Conservation (phyloP, 352 stramenopile species). For the Globisporangium canariense region DNA sequence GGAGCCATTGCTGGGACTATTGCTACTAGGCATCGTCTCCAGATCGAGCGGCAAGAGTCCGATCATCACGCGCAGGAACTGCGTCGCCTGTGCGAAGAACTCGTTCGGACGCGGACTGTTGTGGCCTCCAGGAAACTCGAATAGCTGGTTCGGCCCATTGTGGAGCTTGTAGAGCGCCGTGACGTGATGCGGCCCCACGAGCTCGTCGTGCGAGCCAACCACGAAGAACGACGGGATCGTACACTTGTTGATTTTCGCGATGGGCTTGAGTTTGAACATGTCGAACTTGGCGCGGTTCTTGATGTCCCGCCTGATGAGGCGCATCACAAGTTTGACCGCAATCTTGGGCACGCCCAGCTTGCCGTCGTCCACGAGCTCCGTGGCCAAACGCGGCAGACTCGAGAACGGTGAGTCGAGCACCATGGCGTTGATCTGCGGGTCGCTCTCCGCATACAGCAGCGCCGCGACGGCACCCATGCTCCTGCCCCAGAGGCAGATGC, state of each 20-base stretch:
- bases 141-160: slow-evolving; percentile 77
- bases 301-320: slow-evolving; percentile 74
- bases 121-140: slow-evolving; percentile 75
- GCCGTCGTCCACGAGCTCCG: slow-evolving; percentile 77
- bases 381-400: slow-evolving; percentile 62
- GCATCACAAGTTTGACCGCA: slow-evolving; percentile 79
- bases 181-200: slow-evolving; percentile 74
- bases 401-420: slow-evolving; percentile 84
- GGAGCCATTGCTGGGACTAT: slow-evolving; percentile 12
- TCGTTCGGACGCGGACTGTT: slow-evolving; percentile 74
- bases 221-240: slow-evolving; percentile 76
- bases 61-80: slow-evolving; percentile 81
- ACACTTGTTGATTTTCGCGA: slow-evolving; percentile 67
- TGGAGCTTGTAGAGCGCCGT: slow-evolving; percentile 69
- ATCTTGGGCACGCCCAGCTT: slow-evolving; percentile 82
- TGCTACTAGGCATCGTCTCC: slow-evolving; percentile 31
- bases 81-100: slow-evolving; percentile 76
- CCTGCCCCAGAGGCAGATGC: slow-evolving; percentile 69
- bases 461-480: slow-evolving; percentile 80
- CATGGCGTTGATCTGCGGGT: slow-evolving; percentile 68
- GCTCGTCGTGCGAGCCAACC: slow-evolving; percentile 69
- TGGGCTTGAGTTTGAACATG: slow-evolving; percentile 86
- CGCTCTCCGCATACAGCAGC: slow-evolving; percentile 58
- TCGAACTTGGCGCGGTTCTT: slow-evolving; percentile 83
- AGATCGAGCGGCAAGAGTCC: slow-evolving; percentile 60